Percentiles rank a stretch among this genome's conserved stretches.
Evolutionary conservation across 2,329 filamentous ascomycete species (phyloP).

Genomic region (Scedosporium boydii): DNA sequence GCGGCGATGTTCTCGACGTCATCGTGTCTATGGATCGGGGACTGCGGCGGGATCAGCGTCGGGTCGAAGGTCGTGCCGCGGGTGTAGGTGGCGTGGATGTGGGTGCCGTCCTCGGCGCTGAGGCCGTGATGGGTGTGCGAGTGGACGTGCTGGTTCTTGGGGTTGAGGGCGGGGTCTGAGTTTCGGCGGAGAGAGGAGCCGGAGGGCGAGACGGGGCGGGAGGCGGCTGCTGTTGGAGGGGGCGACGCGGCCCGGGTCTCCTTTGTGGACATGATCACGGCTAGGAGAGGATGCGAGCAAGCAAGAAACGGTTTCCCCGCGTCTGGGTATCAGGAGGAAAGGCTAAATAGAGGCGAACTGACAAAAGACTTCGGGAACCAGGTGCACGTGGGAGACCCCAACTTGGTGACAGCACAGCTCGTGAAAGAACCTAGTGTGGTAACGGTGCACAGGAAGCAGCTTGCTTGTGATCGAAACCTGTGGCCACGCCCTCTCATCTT

Average conservation of each 20-base stretch:
- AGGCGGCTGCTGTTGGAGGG: not conserved
- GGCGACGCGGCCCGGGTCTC: not conserved
- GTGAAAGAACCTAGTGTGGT: too few relatives aligned
- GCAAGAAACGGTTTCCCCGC: not conserved
- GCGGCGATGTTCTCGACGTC: slow-evolving; percentile 19
- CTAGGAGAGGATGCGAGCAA: not conserved
- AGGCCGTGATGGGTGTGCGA: slow-evolving; percentile 31
- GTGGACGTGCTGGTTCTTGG: slow-evolving; percentile 32
- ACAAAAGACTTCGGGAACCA: too few relatives aligned
- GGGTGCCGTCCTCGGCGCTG: slow-evolving; percentile 17
- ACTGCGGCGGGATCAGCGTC: slow-evolving; percentile 22
- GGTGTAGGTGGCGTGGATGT: slow-evolving; percentile 36
- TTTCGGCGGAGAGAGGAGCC: slow-evolving; percentile 14
- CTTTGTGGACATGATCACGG: not conserved
- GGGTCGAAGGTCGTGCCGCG: slow-evolving; percentile 28
- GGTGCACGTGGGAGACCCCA: too few relatives aligned
- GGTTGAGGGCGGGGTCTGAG: slow-evolving; percentile 24
- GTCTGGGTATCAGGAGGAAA: not conserved
- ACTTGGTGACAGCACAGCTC: too few relatives aligned
- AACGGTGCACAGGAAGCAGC: not conserved
- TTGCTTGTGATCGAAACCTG: not conserved
- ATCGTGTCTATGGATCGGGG: slow-evolving; percentile 22
- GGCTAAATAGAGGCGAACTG: too few relatives aligned
- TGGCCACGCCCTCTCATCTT: not conserved
- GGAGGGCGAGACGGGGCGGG: not conserved